These are phyloP conservation scores for Drechslerella stenobrocha DNA, from an alignment of 2,329 filamentous ascomycete genomes.

Conservation along the genomic window DNA sequence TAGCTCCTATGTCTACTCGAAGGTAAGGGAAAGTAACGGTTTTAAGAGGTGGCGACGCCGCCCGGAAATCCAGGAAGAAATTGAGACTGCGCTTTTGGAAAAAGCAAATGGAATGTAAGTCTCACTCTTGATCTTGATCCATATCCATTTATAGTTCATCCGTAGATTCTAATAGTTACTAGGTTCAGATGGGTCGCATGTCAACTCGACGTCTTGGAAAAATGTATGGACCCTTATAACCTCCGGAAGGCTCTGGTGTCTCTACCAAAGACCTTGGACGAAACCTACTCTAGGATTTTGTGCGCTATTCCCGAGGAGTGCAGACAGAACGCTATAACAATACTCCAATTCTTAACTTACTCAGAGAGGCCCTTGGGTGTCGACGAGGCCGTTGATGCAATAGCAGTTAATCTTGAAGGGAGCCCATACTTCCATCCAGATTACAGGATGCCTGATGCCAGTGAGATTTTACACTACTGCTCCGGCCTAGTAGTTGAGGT, in stretches of 20 bases:
- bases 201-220: slow-evolving; percentile 53
- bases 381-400: slow-evolving; percentile 53
- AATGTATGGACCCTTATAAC: slow-evolving; percentile 43
- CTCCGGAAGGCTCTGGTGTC: slow-evolving; percentile 43
- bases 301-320: slow-evolving; percentile 46
- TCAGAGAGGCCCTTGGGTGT: slow-evolving; percentile 52
- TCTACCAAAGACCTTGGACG: slow-evolving; percentile 50
- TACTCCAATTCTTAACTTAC: slow-evolving; percentile 53
- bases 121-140: not conserved
- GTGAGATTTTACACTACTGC: slow-evolving; percentile 52
- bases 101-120: slow-evolving; percentile 54
- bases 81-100: slow-evolving; percentile 8
- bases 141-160: slow-evolving; percentile 5
- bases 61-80: slow-evolving; percentile 45
- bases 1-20: not conserved
- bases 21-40: slow-evolving; percentile 44
- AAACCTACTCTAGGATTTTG: slow-evolving; percentile 53
- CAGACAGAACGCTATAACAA: slow-evolving; percentile 49
- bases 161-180: slow-evolving; percentile 11
- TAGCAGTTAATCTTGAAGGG: slow-evolving; percentile 52
- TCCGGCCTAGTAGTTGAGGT: slow-evolving; percentile 52
- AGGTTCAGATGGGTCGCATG: slow-evolving; percentile 54
- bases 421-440: slow-evolving; percentile 51
- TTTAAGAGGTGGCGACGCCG: slow-evolving; percentile 52
- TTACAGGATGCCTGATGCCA: slow-evolving; percentile 51